A percentile compares a stretch with the other conserved stretches of the same genome.
These are phyloP conservation scores for Paramecium primaurelia DNA, from an alignment of 73 alveolate species.

Conservation along the genomic window DNA sequence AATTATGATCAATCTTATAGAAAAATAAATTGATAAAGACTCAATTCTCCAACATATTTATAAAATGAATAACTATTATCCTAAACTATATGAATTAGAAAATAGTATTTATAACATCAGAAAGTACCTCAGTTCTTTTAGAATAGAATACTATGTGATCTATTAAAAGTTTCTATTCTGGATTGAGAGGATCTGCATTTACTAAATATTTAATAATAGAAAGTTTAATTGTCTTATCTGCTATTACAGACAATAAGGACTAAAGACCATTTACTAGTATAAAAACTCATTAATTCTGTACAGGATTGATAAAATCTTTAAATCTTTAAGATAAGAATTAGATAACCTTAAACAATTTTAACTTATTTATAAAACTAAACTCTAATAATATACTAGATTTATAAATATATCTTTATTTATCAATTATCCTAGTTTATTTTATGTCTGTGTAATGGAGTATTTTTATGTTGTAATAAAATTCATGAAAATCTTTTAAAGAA, in stretches of 20 bases:
- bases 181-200: conserved; percentile 75
- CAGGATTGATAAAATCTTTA: background rate
- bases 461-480: background rate
- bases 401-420: too few relatives aligned
- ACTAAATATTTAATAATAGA: conserved; percentile 59
- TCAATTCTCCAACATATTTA: background rate
- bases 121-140: conserved; percentile 87
- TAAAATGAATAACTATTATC: background rate
- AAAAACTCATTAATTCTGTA: too few relatives aligned
- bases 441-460: background rate
- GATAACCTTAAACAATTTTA: background rate
- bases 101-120: conserved; percentile 76
- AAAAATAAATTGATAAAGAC: background rate
- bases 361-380: background rate
- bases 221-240: background rate
- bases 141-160: conserved; percentile 81
- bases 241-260: background rate
- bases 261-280: background rate
- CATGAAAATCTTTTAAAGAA: background rate
- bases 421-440: too few relatives aligned
- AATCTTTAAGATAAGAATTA: background rate
- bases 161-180: conserved; percentile 85
- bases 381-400: too few relatives aligned
- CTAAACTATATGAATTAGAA: background rate
- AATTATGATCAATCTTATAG: background rate